A percentile compares a stretch with the other conserved stretches of the same genome.
These are phyloP conservation scores for Entophlyctis luteolus DNA, from an alignment of 192 early-diverging fungal genomes.

Conservation along the genomic window DNA sequence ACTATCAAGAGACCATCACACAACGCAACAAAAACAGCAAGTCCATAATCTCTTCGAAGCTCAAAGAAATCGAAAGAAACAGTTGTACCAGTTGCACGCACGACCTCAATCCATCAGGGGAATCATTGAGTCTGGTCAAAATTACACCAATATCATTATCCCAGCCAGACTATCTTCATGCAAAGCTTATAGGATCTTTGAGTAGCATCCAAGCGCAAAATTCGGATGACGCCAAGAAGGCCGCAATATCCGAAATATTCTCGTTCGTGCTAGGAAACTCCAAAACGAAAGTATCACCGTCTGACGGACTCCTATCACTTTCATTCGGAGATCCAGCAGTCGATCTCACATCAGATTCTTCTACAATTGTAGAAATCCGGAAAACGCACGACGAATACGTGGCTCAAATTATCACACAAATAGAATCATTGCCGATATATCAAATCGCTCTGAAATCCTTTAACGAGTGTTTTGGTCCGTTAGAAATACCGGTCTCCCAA, in stretches of 20 bases:
- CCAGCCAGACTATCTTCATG: background rate
- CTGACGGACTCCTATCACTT: background rate
- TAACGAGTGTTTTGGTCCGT: background rate
- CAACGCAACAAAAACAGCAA: background rate
- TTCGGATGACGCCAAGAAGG: background rate
- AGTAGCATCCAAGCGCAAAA: background rate
- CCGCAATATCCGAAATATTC: background rate
- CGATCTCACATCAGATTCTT: background rate
- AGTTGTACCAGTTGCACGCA: background rate
- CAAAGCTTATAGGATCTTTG: background rate
- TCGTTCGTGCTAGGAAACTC: background rate
- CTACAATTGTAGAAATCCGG: background rate
- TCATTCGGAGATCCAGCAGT: slow-evolving; percentile 12
- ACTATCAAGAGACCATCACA: background rate
- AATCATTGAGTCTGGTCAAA: background rate
- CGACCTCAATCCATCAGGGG: background rate
- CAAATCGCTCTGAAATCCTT: background rate
- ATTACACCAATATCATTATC: slow-evolving; percentile 19
- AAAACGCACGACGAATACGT: background rate
- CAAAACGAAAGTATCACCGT: background rate
- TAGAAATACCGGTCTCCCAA: too few relatives aligned
- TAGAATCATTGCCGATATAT: slow-evolving; percentile 16
- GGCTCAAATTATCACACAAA: background rate
- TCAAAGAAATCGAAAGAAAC: background rate
- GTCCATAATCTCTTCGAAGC: background rate